Evolutionary conservation across 148 eudicot genomes (phyloP).

Genomic region (Vaccinium darrowii): DNA sequence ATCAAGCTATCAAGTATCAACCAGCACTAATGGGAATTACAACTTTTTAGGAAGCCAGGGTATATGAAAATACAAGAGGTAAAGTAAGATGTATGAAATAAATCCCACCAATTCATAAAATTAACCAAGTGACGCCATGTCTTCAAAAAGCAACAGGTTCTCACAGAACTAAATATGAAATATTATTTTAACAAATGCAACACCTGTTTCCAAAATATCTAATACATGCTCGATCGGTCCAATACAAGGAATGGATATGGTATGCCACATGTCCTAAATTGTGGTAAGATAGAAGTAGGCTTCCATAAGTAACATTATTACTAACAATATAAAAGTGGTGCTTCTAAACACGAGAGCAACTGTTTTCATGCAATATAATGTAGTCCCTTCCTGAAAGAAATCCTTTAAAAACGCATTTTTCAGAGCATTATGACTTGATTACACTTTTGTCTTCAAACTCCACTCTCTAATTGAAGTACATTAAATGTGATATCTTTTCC

Average conservation of each 20-base stretch:
- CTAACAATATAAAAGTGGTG: neutral
- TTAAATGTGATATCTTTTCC: neutral
- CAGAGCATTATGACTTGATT: neutral
- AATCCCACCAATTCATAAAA: neutral
- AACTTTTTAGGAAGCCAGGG: neutral
- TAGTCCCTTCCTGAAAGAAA: neutral
- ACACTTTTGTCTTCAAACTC: neutral
- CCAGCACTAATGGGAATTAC: neutral
- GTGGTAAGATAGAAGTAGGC: neutral
- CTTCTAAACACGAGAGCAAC: neutral
- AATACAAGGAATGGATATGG: neutral
- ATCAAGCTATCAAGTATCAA: slow-evolving; percentile 1
- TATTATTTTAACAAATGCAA: neutral
- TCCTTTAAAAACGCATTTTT: neutral
- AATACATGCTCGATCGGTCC: neutral
- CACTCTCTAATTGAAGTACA: neutral
- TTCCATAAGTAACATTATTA: neutral
- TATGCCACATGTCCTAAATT: neutral
- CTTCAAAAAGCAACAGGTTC: neutral
- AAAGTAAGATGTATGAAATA: neutral
- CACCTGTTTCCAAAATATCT: neutral
- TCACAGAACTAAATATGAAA: neutral
- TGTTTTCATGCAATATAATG: neutral
- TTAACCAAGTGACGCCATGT: neutral
- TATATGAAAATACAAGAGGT: neutral